These are phyloP conservation scores for Pseudocercospora vitis DNA, from an alignment of 2,329 filamentous ascomycete genomes.

Conservation along the genomic window DNA sequence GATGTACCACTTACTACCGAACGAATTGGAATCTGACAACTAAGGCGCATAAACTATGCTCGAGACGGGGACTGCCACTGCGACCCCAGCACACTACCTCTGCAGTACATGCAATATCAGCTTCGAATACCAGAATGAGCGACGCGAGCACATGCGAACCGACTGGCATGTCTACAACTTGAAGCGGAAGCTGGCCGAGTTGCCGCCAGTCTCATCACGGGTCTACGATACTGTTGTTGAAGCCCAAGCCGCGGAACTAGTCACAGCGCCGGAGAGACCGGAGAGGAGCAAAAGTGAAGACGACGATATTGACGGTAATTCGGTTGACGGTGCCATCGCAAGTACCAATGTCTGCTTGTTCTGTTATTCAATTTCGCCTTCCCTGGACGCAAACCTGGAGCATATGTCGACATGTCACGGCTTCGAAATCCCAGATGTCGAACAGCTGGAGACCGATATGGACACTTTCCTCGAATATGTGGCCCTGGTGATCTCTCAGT, in stretches of 20 bases:
- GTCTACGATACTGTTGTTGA: constrained; percentile 8
- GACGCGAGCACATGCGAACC: constrained; percentile 24
- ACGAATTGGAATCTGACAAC: too few species aligned
- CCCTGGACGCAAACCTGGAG: constrained; percentile 42
- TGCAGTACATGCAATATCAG: constrained; percentile 23
- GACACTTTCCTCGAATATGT: constrained; percentile 52
- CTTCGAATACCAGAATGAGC: constrained; percentile 12
- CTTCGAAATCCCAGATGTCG: constrained; percentile 33
- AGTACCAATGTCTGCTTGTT: constrained; percentile 35
- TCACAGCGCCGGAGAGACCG: too few species aligned
- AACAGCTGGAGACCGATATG: constrained; percentile 47
- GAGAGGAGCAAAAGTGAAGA: neutral
- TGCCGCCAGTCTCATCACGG: constrained; percentile 13
- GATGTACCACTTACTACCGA: neutral
- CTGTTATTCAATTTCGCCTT: constrained; percentile 38
- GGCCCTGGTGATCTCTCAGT: constrained; percentile 50
- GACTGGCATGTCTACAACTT: constrained; percentile 27
- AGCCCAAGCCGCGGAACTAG: neutral
- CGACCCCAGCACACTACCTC: constrained; percentile 4
- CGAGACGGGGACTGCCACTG: neutral
- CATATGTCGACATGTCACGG: constrained; percentile 55
- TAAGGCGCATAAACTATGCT: neutral
- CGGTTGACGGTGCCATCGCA: neutral
- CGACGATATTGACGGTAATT: too few species aligned
- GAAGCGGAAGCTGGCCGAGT: constrained; percentile 15